A percentile compares a stretch with the other conserved stretches of the same genome.
Conservation (phyloP, 1,139 yeast genomes). For the Candida gigantensis region DNA sequence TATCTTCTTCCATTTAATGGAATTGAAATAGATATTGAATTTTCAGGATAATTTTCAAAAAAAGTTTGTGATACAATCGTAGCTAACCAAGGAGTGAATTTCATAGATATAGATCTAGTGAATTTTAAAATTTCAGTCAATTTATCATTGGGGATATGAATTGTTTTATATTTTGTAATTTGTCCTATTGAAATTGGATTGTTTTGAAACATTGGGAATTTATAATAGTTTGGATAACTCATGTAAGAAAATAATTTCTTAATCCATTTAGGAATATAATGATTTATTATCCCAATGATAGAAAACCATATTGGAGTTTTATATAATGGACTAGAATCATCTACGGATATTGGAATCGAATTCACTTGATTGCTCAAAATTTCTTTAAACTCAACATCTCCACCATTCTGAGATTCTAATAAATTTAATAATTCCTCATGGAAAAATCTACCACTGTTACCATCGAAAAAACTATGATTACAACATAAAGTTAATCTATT, state of each 20-base stretch:
- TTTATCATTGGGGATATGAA: constrained; percentile 17
- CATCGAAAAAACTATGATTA: constrained; percentile 40
- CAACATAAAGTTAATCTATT: constrained; percentile 27
- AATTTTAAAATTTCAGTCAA: constrained; percentile 13
- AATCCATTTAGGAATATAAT: constrained; percentile 14
- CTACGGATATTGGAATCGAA: constrained; percentile 9
- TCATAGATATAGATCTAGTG: constrained; percentile 19
- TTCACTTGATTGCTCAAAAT: constrained; percentile 8
- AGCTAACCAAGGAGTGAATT: constrained; percentile 29
- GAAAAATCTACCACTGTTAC: constrained; percentile 32
- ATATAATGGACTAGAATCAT: constrained; percentile 12
- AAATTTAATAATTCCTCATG: constrained; percentile 27
- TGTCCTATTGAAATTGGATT: constrained; percentile 13
- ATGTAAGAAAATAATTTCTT: constrained; percentile 3
- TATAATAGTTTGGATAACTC: constrained; percentile 15
- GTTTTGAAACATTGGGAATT: constrained; percentile 20
- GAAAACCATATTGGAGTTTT: constrained; percentile 14
- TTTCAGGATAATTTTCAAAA: constrained; percentile 15
- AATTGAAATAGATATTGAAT: constrained; percentile 16
- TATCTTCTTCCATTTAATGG: constrained; percentile 31
- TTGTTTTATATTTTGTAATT: constrained; percentile 16
- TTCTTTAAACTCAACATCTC: constrained; percentile 4
- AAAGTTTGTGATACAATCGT: constrained; percentile 21
- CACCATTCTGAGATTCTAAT: constrained; percentile 8
- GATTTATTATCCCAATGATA: constrained; percentile 4